phyloP scores from a whole-genome alignment of 2,329 filamentous ascomycete species.

The Monilinia vaccinii-corymbosi region DNA sequence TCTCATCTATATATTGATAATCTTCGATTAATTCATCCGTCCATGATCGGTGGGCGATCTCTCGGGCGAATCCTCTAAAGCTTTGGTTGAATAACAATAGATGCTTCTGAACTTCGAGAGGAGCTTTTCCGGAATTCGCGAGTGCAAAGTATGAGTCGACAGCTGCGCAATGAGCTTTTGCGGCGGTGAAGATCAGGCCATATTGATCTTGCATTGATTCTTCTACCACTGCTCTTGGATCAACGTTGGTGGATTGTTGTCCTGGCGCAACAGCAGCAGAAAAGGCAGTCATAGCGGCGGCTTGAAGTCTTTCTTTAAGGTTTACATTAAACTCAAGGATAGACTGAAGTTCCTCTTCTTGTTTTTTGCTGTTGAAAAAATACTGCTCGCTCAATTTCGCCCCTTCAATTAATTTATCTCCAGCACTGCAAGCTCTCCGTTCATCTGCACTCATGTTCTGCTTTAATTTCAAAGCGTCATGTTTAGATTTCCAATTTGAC shows the following conservation, averaged over 20 bases:
- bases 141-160: neutral
- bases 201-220: neutral
- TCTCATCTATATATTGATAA: neutral
- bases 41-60: neutral
- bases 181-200: neutral
- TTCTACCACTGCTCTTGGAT: neutral
- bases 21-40: neutral
- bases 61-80: neutral
- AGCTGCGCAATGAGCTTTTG: neutral
- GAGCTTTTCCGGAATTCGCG: neutral
- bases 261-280: neutral
- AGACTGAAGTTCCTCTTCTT: neutral
- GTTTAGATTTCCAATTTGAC: neutral
- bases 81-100: neutral
- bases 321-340: neutral
- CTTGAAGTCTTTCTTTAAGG: neutral
- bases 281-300: neutral
- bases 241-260: neutral
- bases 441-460: neutral
- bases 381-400: neutral
- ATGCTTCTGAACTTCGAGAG: neutral
- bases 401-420: neutral
- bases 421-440: neutral
- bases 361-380: neutral
- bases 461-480: neutral